Conservation (phyloP, 805 yeast genomes). For the Kazachstania viticola region DNA sequence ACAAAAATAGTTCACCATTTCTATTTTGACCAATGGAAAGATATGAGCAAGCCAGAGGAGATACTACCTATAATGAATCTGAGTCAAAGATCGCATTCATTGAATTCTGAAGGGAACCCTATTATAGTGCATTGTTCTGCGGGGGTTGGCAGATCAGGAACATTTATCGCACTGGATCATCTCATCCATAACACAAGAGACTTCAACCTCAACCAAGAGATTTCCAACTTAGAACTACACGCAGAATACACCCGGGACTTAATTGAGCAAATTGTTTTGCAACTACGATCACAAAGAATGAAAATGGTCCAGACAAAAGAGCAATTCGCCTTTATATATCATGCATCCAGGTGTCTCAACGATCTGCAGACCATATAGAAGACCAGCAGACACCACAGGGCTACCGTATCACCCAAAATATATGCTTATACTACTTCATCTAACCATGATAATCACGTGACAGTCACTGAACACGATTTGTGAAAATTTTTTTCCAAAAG, state of each 20-base stretch:
- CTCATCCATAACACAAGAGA: conserved; percentile 21
- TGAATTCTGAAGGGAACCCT: conserved; percentile 32
- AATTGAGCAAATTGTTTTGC: conserved; percentile 25
- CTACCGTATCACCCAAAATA: too few relatives aligned
- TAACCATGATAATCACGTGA: neutral
- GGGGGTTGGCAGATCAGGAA: conserved; percentile 95
- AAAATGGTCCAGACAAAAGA: conserved; percentile 28
- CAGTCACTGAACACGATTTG: neutral
- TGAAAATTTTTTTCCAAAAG: neutral
- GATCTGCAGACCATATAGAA: neutral
- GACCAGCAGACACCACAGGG: neutral
- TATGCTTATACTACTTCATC: neutral
- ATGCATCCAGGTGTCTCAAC: conserved; percentile 19
- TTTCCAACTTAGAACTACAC: neutral
- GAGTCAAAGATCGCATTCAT: conserved; percentile 19
- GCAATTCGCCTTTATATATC: conserved; percentile 25
- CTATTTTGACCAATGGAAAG: conserved; percentile 74
- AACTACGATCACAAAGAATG: conserved; percentile 25
- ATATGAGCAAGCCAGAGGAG: conserved; percentile 52
- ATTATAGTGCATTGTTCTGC: conserved; percentile 88
- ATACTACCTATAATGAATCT: conserved; percentile 25
- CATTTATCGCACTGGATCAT: conserved; percentile 48
- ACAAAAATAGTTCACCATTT: conserved; percentile 43
- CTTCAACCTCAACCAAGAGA: conserved; percentile 4
- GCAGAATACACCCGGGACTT: conserved; percentile 20